phyloP scores from a whole-genome alignment of 2,329 filamentous ascomycete genomes.

The Cercospora zeina region DNA sequence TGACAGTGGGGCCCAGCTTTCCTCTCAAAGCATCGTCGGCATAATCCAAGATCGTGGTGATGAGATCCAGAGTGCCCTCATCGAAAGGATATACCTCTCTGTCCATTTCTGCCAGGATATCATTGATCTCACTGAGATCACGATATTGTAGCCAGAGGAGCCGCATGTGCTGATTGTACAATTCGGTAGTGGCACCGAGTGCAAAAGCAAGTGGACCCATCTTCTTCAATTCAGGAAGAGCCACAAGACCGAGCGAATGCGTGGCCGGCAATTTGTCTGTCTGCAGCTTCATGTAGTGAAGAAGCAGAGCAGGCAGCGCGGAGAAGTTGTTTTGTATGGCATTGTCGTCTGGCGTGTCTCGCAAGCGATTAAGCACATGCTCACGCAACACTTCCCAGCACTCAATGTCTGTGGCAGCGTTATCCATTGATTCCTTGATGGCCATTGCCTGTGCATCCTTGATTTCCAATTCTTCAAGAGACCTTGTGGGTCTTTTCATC shows the following conservation, averaged over 20 bases:
- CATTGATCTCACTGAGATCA: slow-evolving; percentile 57
- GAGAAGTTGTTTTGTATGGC: slow-evolving; percentile 10
- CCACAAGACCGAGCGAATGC: slow-evolving; percentile 54
- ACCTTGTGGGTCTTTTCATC: neutral
- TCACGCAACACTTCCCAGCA: slow-evolving; percentile 67
- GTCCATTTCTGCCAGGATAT: slow-evolving; percentile 66
- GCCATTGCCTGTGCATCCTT: slow-evolving; percentile 36
- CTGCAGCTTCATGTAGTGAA: slow-evolving; percentile 28
- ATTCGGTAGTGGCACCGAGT: slow-evolving; percentile 66
- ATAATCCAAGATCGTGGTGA: slow-evolving; percentile 42
- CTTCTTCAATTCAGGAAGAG: slow-evolving; percentile 67
- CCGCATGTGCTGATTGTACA: slow-evolving; percentile 67
- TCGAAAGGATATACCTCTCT: slow-evolving; percentile 62
- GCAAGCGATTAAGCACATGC: slow-evolving; percentile 60
- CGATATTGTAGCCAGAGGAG: slow-evolving; percentile 63
- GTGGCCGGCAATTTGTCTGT: slow-evolving; percentile 63
- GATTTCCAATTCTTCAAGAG: slow-evolving; percentile 14
- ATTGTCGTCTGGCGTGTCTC: neutral
- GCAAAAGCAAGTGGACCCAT: slow-evolving; percentile 70
- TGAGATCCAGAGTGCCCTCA: slow-evolving; percentile 46
- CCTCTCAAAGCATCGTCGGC: slow-evolving; percentile 33
- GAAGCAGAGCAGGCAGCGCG: slow-evolving; percentile 27
- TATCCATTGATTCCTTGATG: slow-evolving; percentile 57
- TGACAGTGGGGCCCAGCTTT: slow-evolving; percentile 23
- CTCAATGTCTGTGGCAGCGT: slow-evolving; percentile 60